Base-by-base conservation (phyloP, 2,329 filamentous ascomycete species). In the Colletotrichum caudatum region DNA sequence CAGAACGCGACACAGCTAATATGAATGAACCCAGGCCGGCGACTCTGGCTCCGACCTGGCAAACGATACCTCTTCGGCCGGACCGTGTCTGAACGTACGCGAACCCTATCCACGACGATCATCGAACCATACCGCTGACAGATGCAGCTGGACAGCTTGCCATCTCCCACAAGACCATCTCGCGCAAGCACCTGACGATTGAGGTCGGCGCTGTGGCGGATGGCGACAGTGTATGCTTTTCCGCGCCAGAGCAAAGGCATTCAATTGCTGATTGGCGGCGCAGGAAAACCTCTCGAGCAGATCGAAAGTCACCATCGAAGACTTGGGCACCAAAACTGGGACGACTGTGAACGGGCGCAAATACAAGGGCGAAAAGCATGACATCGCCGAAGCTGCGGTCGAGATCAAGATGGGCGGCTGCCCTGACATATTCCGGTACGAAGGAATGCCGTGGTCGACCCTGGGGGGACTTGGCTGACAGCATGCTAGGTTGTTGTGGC, bases 41-140 rank as follows among this genome's bases (percentile, higher is more conserved):
- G 89, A 77, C 85, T 95, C 75, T 97, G 95, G 95, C 86, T 97
- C 73, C 90, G 92, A 69, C 95, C 95, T 2, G 95, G 94, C 62
- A 94, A 94, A 79, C 90, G 89, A 76, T 95, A 96, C 80, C 87
- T 97, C 26, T 93, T 97, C 79, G 95, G 95, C 67, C 90, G 95
- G 74, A 94, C 93, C 48, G 88, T 87, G 72, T 87, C 88, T 68
- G 90, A 92, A 77, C 85, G 90, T 89, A 85, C 76, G 86, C 53
- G 41, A 8, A 7, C 8, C 2, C 20, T 23, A 11, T 39, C 6
- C 6, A 7, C 37, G 39, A 51, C n/a, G 5, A 39, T 18, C 1
- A 4, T 11, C 29, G 12, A 41, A n/a, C 33, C 35, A 56, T 14
- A n/a, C 76, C 54, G 23, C 48, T 60, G 57, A 51, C 69, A 59